Evolutionary conservation across 1,139 yeast species (phyloP).

Genomic region (Pichia cactophila): DNA sequence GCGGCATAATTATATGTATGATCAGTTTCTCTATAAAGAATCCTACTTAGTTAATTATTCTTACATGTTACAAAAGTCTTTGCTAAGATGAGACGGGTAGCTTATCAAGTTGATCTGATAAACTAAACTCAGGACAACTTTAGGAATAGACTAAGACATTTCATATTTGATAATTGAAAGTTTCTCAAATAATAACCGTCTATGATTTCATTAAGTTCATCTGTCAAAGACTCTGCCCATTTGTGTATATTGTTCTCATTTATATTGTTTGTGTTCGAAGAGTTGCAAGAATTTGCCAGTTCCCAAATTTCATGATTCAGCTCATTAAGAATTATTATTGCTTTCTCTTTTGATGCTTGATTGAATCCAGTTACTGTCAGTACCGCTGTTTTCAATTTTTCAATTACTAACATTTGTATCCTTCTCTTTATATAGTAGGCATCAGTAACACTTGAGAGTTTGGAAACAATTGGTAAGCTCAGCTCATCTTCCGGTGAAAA

Average conservation of each 20-base stretch:
- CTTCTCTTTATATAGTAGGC: slow-evolving; percentile 30
- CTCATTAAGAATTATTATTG: slow-evolving; percentile 11
- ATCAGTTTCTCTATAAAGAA: too few species aligned
- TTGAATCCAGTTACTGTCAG: slow-evolving; percentile 13
- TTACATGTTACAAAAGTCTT: too few species aligned
- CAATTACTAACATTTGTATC: slow-evolving; percentile 30
- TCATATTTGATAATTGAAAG: slow-evolving; percentile 19
- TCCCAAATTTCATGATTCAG: slow-evolving; percentile 21
- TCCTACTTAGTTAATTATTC: too few species aligned
- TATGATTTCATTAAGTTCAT: slow-evolving; percentile 16
- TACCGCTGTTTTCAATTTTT: slow-evolving; percentile 19
- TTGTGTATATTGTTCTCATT: slow-evolving; percentile 13
- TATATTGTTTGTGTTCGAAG: slow-evolving; percentile 17
- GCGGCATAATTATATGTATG: too few species aligned
- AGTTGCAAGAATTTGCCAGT: slow-evolving; percentile 18
- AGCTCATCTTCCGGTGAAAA: neutral
- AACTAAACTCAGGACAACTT: neutral
- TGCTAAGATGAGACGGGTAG: too few species aligned
- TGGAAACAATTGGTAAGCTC: slow-evolving; percentile 22
- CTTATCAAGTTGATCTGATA: too few species aligned
- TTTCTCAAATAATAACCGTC: slow-evolving; percentile 26
- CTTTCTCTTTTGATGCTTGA: slow-evolving; percentile 15
- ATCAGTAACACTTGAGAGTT: slow-evolving; percentile 31
- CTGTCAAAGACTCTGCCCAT: slow-evolving; percentile 20
- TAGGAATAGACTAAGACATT: slow-evolving; percentile 11